Evolutionary conservation across 208 protist genomes (phyloP), one percentile per base, ranked within the genome.

Genomic region (Angomonas deanei): DNA sequence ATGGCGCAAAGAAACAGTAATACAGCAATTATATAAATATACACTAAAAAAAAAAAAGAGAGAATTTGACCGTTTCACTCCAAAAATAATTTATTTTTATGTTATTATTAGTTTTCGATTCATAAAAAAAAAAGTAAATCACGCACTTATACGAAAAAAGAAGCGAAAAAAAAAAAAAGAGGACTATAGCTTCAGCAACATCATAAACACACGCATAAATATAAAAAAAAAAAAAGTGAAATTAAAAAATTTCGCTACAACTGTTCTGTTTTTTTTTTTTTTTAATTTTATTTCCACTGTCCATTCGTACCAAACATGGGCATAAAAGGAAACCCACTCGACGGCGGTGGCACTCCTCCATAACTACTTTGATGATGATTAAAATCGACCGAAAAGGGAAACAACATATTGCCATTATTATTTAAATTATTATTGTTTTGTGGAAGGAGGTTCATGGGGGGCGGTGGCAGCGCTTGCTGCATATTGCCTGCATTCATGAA

Each of bases 1-100:
- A 27, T 33, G 47, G 27, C 36, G 46, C 53, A 39, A 66, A 54
- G 52, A 58, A 66, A 33, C 64, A 21, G 31, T 38, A 49, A 36
- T 21, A n/a, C 56, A 58, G 28, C n/a, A 57, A 19, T 62, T 11
- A 60, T 0, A 64, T 28, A 53, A 27, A 13, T 8, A 53, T 15
- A 68, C 3, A 48, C 1, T 68, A 23, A 57, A 13, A 55, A 27
- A 17, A 60, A 59, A 23, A 38, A 28, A 59, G 52, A 17, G 28
- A 47, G 17, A 42, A 27, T 39, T 10, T n/a, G 26, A 54, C 26
- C 3, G 8, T 42, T 32, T 24, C 57, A 50, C 8, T 54, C 0
- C 5, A 47, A 50, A 30, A 68, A 52, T 33, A 59, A 11, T 38
- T 36, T 15, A 32, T 59, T 32, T 59, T 59, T 32, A 33, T 59